Base-by-base conservation (phyloP, 2,329 filamentous ascomycete species). In the Colletotrichum echinochloae region DNA sequence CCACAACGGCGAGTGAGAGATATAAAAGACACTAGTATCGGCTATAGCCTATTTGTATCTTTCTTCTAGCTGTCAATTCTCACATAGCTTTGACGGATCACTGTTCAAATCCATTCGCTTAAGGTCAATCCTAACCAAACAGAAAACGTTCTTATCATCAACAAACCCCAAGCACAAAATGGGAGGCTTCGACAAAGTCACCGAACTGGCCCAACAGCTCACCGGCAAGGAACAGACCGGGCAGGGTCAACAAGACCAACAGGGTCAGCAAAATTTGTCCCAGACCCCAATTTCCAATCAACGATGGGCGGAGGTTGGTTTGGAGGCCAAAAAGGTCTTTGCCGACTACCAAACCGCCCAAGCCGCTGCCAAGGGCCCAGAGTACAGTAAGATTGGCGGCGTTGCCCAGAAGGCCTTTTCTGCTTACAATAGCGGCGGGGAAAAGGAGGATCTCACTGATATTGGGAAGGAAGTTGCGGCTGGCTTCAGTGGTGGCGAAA, bases 401-500 rank as follows among this genome's bases (percentile, higher is more conserved):
- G 63, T 74, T 52, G 72, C 69, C n/a, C 57, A 74, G 57, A 73
- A 74, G 30, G 78, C 79, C 6, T 78, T 79, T n/a, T 70, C 75
- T 33, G 78, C 71, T 4, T 80, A 77, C 69, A 60, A 74, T 28
- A 69, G 62, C 18, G 73, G 65, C 23, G 75, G 18, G 16, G 26
- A 57, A 26, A 63, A 72, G 72, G 49, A 62, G 26, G 49, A 72
- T 51, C 33, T 74, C 33, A 33, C 56, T n/a, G 64, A 71, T 16
- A 65, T 75, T 18, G 74, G 68, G 28, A 73, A 60, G 57, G 44
- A 20, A 6, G 37, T 70, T 11, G 37, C 41, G 30, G 18, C 44
- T 18, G 57, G 63, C 5, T 54, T 61, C 12, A 12, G 23, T 4
- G 49, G 16, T 33, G 11, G 56, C 14, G 33, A 14, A 18, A 35